Conservation (phyloP, 176 grass and related monocot genomes). For the Bonia amplexicaulis region DNA sequence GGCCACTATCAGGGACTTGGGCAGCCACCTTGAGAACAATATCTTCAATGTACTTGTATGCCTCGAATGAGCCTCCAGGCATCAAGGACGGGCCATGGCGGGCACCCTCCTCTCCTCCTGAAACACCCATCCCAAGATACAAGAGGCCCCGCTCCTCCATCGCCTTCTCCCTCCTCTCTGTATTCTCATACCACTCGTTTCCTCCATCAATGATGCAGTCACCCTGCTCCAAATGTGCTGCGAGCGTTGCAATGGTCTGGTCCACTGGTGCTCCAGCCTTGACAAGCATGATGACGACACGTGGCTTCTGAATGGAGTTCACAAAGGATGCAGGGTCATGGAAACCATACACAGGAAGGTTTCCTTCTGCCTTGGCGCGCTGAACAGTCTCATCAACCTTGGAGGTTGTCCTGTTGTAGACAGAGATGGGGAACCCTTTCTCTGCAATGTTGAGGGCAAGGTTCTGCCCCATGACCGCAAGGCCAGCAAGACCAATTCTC, state of each 20-base stretch:
- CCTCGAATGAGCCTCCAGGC: constrained; percentile 66
- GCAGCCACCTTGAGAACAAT: constrained; percentile 69
- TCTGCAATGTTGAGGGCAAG: constrained; percentile 74
- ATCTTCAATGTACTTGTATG: constrained; percentile 69
- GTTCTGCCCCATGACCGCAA: constrained; percentile 85
- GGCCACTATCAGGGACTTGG: constrained; percentile 53
- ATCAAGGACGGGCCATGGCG: constrained; percentile 70
- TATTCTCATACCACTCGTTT: constrained; percentile 91
- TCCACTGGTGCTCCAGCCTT: constrained; percentile 82
- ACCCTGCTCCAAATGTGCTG: constrained; percentile 64
- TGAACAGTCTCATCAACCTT: constrained; percentile 76
- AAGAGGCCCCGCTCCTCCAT: constrained; percentile 68
- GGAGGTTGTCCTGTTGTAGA: constrained; percentile 81
- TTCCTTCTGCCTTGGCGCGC: constrained; percentile 56
- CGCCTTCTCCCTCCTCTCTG: constrained; percentile 79
- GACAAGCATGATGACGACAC: constrained; percentile 77
- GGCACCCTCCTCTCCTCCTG: constrained; percentile 75
- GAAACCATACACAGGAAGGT: constrained; percentile 66
- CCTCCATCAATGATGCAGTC: constrained; percentile 81
- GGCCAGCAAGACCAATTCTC: constrained; percentile 62
- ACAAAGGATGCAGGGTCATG: constrained; percentile 68
- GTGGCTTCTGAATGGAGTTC: constrained; percentile 75
- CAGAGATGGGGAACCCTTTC: constrained; percentile 85
- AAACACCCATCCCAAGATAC: constrained; percentile 82
- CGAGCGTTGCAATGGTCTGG: constrained; percentile 69